Percentiles rank a stretch among this genome's conserved stretches.
phyloP scores from a whole-genome alignment of 1,139 yeast species.

The Magnusiomyces tetraspermus region DNA sequence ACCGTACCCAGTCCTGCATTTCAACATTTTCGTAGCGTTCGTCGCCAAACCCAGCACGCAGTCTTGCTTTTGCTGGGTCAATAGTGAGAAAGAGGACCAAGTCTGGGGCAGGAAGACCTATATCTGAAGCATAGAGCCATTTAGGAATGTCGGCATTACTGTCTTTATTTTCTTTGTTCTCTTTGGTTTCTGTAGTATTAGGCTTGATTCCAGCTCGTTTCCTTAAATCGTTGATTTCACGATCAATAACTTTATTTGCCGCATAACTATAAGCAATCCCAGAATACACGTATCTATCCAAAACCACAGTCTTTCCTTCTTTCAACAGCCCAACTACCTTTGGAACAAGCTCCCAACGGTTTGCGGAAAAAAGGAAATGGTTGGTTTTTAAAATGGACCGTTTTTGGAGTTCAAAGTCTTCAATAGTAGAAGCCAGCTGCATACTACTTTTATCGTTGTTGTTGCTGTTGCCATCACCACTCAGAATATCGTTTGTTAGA shows the following conservation, averaged over 20 bases:
- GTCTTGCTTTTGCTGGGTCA: conserved; percentile 39
- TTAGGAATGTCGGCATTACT: conserved; percentile 35
- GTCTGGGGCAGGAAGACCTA: conserved; percentile 84
- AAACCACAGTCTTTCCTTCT: conserved; percentile 50
- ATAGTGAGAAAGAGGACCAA: conserved; percentile 68
- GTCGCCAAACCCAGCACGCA: conserved; percentile 78
- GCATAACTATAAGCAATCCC: conserved; percentile 74
- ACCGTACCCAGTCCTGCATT: conserved; percentile 57
- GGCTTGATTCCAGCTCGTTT: no score
- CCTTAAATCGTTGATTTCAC: conserved; percentile 51
- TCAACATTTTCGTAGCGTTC: conserved; percentile 75
- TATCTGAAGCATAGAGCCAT: conserved; percentile 79
- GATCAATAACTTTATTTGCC: conserved; percentile 16
- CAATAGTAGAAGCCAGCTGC: neutral
- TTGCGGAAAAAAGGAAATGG: conserved; percentile 84
- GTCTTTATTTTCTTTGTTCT: neutral
- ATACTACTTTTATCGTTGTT: neutral
- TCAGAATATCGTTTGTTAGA: conserved; percentile 7
- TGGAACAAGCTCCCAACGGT: conserved; percentile 75
- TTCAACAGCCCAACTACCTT: conserved; percentile 41
- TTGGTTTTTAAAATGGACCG: conserved; percentile 52
- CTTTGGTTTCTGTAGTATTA: no score
- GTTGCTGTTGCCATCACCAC: conserved; percentile 21
- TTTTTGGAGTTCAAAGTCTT: conserved; percentile 12
- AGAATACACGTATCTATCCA: conserved; percentile 85